Evolutionary conservation across 2,329 filamentous ascomycete genomes (phyloP).

Genomic region (Teratosphaeriaceae sp.): DNA sequence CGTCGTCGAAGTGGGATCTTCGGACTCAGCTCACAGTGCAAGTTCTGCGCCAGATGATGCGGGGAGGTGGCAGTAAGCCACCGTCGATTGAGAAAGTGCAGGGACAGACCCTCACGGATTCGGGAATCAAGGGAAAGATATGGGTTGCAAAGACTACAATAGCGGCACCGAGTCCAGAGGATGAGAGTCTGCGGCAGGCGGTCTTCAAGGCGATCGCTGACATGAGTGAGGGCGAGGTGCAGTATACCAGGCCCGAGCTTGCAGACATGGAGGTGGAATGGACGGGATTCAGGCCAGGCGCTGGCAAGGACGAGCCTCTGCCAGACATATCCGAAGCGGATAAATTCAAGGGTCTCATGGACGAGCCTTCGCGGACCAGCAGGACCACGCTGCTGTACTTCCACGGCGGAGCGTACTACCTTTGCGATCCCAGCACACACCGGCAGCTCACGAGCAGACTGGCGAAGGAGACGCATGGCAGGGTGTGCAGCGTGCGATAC

Average conservation of each 20-base stretch:
- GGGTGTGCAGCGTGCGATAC: conserved; percentile 67
- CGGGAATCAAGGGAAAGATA: conserved; percentile 66
- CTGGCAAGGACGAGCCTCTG: conserved; percentile 42
- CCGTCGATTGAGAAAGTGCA: conserved; percentile 57
- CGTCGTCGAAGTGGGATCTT: conserved; percentile 70
- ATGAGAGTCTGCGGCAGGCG: conserved; percentile 47
- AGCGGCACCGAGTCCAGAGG: conserved; percentile 47
- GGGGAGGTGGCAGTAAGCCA: conserved; percentile 32
- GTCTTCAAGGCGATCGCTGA: conserved; percentile 53
- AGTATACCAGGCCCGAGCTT: conserved; percentile 46
- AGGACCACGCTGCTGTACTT: conserved; percentile 64
- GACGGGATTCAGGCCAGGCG: conserved; percentile 61
- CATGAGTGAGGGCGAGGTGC: conserved; percentile 38
- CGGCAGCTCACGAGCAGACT: conserved; percentile 53
- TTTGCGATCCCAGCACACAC: conserved; percentile 64
- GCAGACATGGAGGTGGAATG: conserved; percentile 63
- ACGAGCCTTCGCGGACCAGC: conserved; percentile 49
- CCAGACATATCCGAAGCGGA: conserved; percentile 55
- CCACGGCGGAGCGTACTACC: conserved; percentile 68
- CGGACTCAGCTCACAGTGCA: conserved; percentile 65
- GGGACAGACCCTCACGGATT: conserved; percentile 53
- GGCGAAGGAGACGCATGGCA: conserved; percentile 59
- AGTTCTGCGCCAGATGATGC: conserved; percentile 61
- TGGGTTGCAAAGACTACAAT: conserved; percentile 72
- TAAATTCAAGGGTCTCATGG: conserved; percentile 61